Evolutionary conservation across 805 yeast species (phyloP), one percentile per base, ranked within the genome.

Genomic region (Candida germanica): DNA sequence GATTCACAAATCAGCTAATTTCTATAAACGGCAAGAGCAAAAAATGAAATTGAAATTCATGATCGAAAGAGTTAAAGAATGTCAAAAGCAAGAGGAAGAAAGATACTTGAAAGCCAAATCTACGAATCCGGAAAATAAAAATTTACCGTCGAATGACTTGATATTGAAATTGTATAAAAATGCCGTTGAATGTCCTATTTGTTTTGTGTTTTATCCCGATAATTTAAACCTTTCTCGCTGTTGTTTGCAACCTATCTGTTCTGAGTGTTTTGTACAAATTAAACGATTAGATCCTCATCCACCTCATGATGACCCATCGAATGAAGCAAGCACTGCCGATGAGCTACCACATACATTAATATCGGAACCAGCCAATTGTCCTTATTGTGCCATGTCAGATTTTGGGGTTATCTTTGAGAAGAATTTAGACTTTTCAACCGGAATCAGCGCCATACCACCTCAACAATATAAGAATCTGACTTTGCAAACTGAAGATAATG

Each of bases 191-290:
- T 91, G 98, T 56, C 98, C 98, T 7, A 91, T 91, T 46, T 91
- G 98, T 55, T 91, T 91, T 56, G 69, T 93, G 7, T 86, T 74
- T 54, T 88, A 82, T 59, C 97, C 98, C 1, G 70, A 75, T 18
- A 75, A 78, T 49, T 59, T 89, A 43, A 93, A 93, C 61, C 58
- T 73, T 35, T 82, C 95, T 6, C 71, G 95, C 29, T 91, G 98
- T 59, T 91, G 98, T 58, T 75, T 76, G 33, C 98, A 91, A 57
- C 89, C 95, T 1, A 88, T 91, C 14, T 93, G 98, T 61, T 75
- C 96, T 2, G 98, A 91, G 61, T 91, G 98, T 56, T 93, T 91
- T 73, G 97, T 91, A 8, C 97, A 91, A 59, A 88, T 91, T 56
- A 87, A 86, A 58, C 73, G 98, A 35, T 64, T 80, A 22, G 95